Evolutionary conservation across 2,329 filamentous ascomycete genomes (phyloP).

Genomic region (Ophiostoma himal-ulmi): DNA sequence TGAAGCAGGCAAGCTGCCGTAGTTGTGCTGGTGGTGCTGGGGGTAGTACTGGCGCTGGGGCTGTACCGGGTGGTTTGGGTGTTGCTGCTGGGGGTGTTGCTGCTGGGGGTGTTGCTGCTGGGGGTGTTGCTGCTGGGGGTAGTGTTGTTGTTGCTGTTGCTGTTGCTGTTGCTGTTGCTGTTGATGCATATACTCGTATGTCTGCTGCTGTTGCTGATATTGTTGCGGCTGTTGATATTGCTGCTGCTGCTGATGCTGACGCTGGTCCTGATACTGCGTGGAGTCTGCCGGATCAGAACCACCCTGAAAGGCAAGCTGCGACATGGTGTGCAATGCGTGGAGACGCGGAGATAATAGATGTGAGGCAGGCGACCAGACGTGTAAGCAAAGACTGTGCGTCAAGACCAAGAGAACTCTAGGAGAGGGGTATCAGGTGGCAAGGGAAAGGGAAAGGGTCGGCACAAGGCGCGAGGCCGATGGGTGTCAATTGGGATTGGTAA

Average conservation of each 20-base stretch:
- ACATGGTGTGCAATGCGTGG: slow-evolving; percentile 45
- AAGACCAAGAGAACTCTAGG: slow-evolving; percentile 8
- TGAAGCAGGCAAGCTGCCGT: slow-evolving; percentile 23
- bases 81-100: not conserved
- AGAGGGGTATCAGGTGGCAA: not conserved
- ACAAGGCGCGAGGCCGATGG: slow-evolving; percentile 20
- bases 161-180: slow-evolving; percentile 6
- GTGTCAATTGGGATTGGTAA: slow-evolving; percentile 31
- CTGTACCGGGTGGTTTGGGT: not conserved
- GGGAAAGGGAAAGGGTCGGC: slow-evolving; percentile 10
- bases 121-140: not conserved
- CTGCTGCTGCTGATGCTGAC: not conserved
- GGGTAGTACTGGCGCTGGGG: slow-evolving; percentile 14
- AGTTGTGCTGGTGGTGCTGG: slow-evolving; percentile 17
- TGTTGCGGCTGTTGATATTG: not conserved
- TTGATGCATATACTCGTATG: no score
- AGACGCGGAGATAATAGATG: slow-evolving; percentile 1
- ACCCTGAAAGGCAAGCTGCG: slow-evolving; percentile 47
- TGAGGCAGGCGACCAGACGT: slow-evolving; percentile 14
- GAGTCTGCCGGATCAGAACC: slow-evolving; percentile 33
- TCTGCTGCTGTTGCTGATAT: not conserved
- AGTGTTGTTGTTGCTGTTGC: slow-evolving; percentile 6
- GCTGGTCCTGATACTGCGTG: slow-evolving; percentile 2
- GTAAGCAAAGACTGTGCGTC: slow-evolving; percentile 1
- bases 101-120: slow-evolving; percentile 4